These are phyloP conservation scores for Didymella arachidicola DNA, from an alignment of 2,329 filamentous ascomycete genomes.

Conservation along the genomic window DNA sequence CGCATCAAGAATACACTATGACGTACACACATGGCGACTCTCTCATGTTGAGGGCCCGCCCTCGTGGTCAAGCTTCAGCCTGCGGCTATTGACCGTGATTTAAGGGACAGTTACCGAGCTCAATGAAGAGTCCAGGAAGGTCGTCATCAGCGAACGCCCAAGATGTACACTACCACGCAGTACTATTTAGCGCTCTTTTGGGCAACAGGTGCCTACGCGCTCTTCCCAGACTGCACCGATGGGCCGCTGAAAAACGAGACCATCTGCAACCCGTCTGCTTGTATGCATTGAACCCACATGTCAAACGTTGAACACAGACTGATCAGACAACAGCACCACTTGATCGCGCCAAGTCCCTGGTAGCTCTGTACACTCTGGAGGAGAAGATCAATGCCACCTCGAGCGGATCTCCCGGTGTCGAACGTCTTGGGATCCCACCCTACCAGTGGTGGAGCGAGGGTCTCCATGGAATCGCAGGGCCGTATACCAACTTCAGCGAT, in stretches of 20 bases:
- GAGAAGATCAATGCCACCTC: slow-evolving; percentile 63
- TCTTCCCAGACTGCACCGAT: slow-evolving; percentile 61
- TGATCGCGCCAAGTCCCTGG: slow-evolving; percentile 36
- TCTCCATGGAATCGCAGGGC: slow-evolving; percentile 67
- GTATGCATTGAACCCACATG: slow-evolving; percentile 20
- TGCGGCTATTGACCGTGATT: slow-evolving; percentile 31
- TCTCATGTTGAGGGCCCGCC: slow-evolving; percentile 11
- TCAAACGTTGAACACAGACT: neutral
- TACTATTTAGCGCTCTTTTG: slow-evolving; percentile 18
- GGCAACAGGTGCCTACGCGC: slow-evolving; percentile 28
- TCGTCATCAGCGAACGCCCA: neutral
- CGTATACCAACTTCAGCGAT: slow-evolving; percentile 64
- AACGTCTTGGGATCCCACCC: slow-evolving; percentile 64
- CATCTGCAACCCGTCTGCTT: slow-evolving; percentile 59
- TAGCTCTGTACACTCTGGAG: slow-evolving; percentile 38
- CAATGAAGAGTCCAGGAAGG: neutral
- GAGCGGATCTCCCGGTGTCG: slow-evolving; percentile 51
- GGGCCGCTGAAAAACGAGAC: slow-evolving; percentile 60
- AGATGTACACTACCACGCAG: slow-evolving; percentile 23
- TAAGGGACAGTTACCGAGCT: slow-evolving; percentile 19
- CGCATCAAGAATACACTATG: slow-evolving; percentile 19
- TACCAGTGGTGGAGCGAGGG: slow-evolving; percentile 66
- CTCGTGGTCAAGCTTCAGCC: slow-evolving; percentile 4
- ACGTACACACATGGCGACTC: slow-evolving; percentile 22
- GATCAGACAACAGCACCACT: slow-evolving; percentile 28